A percentile compares a stretch with the other conserved stretches of the same genome.
Evolutionary conservation across 257 asterid genomes (phyloP).

Genomic region (Solanum chilense): DNA sequence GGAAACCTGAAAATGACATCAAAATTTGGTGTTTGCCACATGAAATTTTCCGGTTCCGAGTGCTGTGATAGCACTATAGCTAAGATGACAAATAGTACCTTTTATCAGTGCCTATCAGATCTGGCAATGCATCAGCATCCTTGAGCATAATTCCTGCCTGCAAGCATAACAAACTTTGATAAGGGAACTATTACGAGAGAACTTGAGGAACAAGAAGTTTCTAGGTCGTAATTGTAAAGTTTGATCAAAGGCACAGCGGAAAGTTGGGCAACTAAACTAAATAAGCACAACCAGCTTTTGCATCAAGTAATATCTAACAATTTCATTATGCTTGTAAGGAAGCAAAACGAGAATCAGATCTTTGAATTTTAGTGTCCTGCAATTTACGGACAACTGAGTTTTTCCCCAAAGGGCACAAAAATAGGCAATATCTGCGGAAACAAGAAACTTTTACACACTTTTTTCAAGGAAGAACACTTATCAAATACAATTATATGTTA

Average conservation of each 20-base stretch:
- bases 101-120: conserved; percentile 13
- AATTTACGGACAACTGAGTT: not conserved
- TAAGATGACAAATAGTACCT: conserved; percentile 24
- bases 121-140: conserved; percentile 17
- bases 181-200: not conserved
- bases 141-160: conserved; percentile 47
- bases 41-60: not conserved
- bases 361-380: not conserved
- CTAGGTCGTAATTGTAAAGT: not conserved
- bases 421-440: not conserved
- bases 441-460: not conserved
- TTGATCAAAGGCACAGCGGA: not conserved
- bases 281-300: not conserved
- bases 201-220: not conserved
- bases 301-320: not conserved
- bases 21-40: not conserved
- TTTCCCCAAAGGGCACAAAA: not conserved
- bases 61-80: not conserved
- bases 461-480: not conserved
- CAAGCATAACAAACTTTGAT: not conserved
- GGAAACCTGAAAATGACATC: conserved; percentile 38
- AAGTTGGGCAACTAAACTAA: not conserved
- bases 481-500: not conserved
- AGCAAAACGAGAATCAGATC: not conserved
- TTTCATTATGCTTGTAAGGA: not conserved